These are phyloP conservation scores for Macrolepiota albuminosa DNA, from an alignment of 768 basidiomycete genomes.

Conservation along the genomic window DNA sequence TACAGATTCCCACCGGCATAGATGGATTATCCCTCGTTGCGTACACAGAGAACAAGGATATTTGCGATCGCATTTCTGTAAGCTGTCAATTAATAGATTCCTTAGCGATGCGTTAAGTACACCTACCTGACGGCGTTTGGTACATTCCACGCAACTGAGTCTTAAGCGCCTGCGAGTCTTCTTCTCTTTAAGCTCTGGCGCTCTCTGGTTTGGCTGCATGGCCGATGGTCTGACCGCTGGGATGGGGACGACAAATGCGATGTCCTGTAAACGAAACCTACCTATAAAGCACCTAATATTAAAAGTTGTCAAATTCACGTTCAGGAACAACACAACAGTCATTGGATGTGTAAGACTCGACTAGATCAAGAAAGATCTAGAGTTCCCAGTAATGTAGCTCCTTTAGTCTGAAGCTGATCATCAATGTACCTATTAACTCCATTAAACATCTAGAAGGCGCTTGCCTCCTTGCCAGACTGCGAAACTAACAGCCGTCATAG, in stretches of 20 bases:
- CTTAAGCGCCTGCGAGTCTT: constrained; percentile 46
- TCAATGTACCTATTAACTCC: constrained; percentile 15
- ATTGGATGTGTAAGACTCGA: constrained; percentile 6
- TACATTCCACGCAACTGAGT: constrained; percentile 52
- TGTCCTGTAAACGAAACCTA: neutral
- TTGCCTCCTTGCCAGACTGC: constrained; percentile 87
- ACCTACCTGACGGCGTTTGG: constrained; percentile 49
- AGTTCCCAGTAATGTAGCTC: constrained; percentile 1
- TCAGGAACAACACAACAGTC: constrained; percentile 11
- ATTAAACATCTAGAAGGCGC: constrained; percentile 41
- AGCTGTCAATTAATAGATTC: constrained; percentile 5
- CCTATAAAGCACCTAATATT: constrained; percentile 3
- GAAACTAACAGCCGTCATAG: constrained; percentile 93
- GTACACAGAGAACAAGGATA: constrained; percentile 38
- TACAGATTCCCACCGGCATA: constrained; percentile 42
- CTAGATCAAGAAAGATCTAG: constrained; percentile 3
- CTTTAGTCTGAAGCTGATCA: constrained; percentile 9
- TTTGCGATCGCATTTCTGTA: constrained; percentile 47
- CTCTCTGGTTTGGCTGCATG: constrained; percentile 6
- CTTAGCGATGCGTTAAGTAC: neutral
- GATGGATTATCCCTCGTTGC: constrained; percentile 34
- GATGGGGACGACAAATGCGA: neutral
- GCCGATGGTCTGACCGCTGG: neutral
- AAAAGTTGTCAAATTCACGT: constrained; percentile 7
- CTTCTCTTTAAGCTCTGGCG: constrained; percentile 33